A percentile compares a stretch with the other conserved stretches of the same genome.
phyloP scores from a whole-genome alignment of 2,329 filamentous ascomycete genomes.

The Elsinoe necatrix region DNA sequence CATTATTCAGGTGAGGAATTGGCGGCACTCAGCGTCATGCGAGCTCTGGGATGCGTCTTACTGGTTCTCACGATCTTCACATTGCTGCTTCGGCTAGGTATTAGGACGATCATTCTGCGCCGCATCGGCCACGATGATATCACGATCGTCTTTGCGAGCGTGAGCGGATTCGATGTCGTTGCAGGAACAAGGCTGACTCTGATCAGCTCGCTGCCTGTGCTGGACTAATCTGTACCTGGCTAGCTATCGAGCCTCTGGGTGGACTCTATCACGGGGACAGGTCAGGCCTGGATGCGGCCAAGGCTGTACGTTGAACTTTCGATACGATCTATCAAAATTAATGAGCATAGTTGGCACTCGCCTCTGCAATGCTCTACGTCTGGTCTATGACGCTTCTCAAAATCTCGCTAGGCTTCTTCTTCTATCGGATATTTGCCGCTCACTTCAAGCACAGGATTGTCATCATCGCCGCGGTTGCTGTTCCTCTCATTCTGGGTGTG shows the following conservation, averaged over 20 bases:
- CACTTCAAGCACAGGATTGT: slow-evolving; percentile 34
- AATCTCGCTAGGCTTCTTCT: slow-evolving; percentile 42
- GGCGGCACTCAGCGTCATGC: background rate
- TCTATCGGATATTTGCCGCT: slow-evolving; percentile 40
- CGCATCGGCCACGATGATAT: background rate
- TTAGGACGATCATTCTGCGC: background rate
- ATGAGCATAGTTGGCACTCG: background rate
- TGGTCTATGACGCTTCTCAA: slow-evolving; percentile 39
- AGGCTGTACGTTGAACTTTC: background rate
- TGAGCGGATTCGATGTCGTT: background rate
- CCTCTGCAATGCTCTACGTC: slow-evolving; percentile 32
- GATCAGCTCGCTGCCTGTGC: background rate
- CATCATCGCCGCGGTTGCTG: slow-evolving; percentile 36
- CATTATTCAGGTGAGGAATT: background rate
- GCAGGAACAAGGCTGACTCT: background rate
- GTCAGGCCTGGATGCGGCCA: background rate
- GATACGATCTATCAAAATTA: background rate
- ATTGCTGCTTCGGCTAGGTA: background rate
- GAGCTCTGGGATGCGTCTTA: background rate
- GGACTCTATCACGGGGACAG: background rate
- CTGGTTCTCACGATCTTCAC: background rate
- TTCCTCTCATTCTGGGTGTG: slow-evolving; percentile 36
- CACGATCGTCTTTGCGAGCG: background rate
- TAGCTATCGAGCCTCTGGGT: background rate
- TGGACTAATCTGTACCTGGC: background rate